Evolutionary conservation across 83 land plant species (phyloP).

Genomic region (Diphasiastrum complanatum): DNA sequence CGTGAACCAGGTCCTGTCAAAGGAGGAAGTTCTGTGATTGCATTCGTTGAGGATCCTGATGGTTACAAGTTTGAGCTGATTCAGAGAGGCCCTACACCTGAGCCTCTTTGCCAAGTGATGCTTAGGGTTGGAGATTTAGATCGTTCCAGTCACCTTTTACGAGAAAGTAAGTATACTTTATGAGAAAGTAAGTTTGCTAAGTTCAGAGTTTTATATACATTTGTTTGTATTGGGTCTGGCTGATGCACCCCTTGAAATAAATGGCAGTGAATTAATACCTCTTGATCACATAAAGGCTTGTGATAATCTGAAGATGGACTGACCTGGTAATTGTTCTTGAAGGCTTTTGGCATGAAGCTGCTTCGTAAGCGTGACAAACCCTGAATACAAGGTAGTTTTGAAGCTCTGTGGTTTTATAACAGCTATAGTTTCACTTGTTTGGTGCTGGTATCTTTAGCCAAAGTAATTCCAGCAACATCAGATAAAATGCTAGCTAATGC

Average conservation of each 20-base stretch:
- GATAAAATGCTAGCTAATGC: background rate
- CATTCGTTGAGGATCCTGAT: slow-evolving; percentile 26
- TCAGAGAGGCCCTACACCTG: slow-evolving; percentile 17
- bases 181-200: slow-evolving; percentile 15
- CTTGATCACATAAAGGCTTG: background rate
- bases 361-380: slow-evolving; percentile 11
- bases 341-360: slow-evolving; percentile 23
- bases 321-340: background rate
- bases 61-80: slow-evolving; percentile 26
- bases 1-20: slow-evolving; percentile 57
- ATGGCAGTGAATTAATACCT: background rate
- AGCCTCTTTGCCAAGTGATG: slow-evolving; percentile 18
- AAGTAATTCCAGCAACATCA: background rate
- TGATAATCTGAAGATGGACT: background rate
- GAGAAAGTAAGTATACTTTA: too few species aligned
- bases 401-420: background rate
- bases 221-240: background rate
- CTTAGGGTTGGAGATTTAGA: slow-evolving; percentile 22
- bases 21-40: slow-evolving; percentile 31
- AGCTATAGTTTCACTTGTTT: background rate
- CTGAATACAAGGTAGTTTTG: slow-evolving; percentile 21
- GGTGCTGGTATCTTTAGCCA: background rate
- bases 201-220: background rate
- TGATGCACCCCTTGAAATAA: background rate
- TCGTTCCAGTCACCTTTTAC: slow-evolving; percentile 17